phyloP scores from a whole-genome alignment of 176 grass and related monocot genomes.

The Otatea glauca region DNA sequence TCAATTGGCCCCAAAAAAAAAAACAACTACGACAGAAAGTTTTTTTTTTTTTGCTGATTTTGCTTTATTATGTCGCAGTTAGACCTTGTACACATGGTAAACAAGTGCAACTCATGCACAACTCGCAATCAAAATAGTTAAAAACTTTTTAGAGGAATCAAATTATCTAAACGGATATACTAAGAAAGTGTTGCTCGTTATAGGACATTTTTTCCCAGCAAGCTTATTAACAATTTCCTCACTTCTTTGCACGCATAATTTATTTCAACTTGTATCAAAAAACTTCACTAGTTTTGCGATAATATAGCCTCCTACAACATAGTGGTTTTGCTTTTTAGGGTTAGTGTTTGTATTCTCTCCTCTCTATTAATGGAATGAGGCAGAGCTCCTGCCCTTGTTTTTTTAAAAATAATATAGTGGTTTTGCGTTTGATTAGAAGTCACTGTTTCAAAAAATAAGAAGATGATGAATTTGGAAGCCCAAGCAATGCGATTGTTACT shows the following conservation, averaged over 20 bases:
- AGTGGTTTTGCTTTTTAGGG: no score
- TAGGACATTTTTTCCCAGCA: background rate
- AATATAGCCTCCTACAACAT: no score
- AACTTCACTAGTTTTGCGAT: background rate
- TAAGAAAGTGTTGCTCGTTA: background rate
- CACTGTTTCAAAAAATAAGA: background rate
- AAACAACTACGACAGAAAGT: no score
- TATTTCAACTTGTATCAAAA: background rate
- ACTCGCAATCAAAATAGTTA: background rate
- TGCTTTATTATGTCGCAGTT: no score
- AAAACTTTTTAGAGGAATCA: background rate
- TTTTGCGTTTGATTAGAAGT: background rate
- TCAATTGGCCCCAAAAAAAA: no score
- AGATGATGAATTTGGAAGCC: background rate
- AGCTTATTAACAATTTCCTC: background rate
- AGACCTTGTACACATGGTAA: no score
- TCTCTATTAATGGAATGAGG: no score
- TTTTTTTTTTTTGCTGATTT: no score
- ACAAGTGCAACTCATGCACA: no score
- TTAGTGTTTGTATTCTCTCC: no score
- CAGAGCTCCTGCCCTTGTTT: no score
- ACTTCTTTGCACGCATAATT: background rate
- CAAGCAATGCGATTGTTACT: background rate
- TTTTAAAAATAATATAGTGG: background rate
- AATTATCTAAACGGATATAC: background rate